A percentile compares a stretch with the other conserved stretches of the same genome.
Conservation (phyloP, 306 rosid genomes). For the Vigna trinervia region DNA sequence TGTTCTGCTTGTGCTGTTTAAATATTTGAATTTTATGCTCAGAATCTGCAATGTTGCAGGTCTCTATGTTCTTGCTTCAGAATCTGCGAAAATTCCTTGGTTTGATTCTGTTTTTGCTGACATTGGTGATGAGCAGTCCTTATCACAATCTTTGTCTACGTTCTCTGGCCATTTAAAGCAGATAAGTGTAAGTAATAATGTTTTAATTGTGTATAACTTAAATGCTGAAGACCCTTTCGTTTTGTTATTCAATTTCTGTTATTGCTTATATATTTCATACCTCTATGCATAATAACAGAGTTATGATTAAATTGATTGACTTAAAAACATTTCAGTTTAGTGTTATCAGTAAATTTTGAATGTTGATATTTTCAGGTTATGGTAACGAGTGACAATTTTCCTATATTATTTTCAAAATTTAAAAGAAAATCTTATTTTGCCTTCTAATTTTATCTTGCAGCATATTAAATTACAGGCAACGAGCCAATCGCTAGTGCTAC, state of each 20-base stretch:
- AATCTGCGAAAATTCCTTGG: slow-evolving; percentile 91
- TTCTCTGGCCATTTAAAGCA: slow-evolving; percentile 94
- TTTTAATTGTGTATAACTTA: slow-evolving; percentile 27
- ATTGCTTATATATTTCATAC: background rate
- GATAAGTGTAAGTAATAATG: slow-evolving; percentile 73
- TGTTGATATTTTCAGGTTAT: slow-evolving; percentile 13
- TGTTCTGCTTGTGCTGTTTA: slow-evolving; percentile 28
- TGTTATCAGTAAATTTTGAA: slow-evolving; percentile 19
- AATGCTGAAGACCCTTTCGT: slow-evolving; percentile 14
- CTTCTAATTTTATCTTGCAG: slow-evolving; percentile 58
- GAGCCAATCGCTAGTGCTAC: slow-evolving; percentile 75
- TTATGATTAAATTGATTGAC: slow-evolving; percentile 6
- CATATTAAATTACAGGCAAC: slow-evolving; percentile 78
- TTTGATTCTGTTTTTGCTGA: slow-evolving; percentile 94
- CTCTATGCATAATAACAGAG: slow-evolving; percentile 3
- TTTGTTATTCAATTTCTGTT: background rate
- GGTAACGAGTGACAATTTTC: slow-evolving; percentile 1
- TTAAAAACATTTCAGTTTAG: slow-evolving; percentile 11
- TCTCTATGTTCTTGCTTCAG: slow-evolving; percentile 89
- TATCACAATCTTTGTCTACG: slow-evolving; percentile 91
- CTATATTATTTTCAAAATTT: slow-evolving; percentile 1
- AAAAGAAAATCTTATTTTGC: slow-evolving; percentile 16
- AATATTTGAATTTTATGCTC: slow-evolving; percentile 37
- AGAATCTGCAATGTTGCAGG: slow-evolving; percentile 58
- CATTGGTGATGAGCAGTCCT: slow-evolving; percentile 95